Conservation (phyloP, 2,329 filamentous ascomycete genomes). For the Pseudogymnoascus sp. region DNA sequence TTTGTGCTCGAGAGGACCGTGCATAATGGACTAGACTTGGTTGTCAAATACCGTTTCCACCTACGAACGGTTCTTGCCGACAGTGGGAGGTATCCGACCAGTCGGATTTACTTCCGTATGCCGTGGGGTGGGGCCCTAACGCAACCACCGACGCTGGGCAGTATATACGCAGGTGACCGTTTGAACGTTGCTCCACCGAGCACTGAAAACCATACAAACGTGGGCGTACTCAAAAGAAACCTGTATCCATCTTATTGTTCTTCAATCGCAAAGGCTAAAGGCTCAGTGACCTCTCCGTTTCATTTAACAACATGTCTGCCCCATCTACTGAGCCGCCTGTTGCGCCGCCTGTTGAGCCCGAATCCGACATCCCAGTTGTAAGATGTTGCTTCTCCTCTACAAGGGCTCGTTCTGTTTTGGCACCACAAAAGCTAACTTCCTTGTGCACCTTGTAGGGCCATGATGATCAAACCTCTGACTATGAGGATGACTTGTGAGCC, state of each 20-base stretch:
- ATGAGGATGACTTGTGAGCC: background rate
- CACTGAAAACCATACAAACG: background rate
- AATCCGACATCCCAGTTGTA: background rate
- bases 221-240: background rate
- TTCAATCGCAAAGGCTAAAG: background rate
- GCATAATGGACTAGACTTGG: background rate
- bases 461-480: background rate
- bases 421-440: background rate
- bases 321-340: background rate
- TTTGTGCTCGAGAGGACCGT: background rate
- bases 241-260: background rate
- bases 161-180: background rate
- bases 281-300: background rate
- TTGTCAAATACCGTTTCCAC: background rate
- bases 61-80: background rate
- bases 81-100: background rate
- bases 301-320: background rate
- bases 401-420: background rate
- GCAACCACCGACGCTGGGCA: background rate
- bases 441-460: background rate
- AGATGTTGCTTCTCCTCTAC: background rate
- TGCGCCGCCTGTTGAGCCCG: background rate
- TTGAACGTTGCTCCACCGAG: background rate
- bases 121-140: background rate
- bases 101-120: background rate